Conservation (phyloP, 345 rosid genomes). For the Eucalyptus coolabah region DNA sequence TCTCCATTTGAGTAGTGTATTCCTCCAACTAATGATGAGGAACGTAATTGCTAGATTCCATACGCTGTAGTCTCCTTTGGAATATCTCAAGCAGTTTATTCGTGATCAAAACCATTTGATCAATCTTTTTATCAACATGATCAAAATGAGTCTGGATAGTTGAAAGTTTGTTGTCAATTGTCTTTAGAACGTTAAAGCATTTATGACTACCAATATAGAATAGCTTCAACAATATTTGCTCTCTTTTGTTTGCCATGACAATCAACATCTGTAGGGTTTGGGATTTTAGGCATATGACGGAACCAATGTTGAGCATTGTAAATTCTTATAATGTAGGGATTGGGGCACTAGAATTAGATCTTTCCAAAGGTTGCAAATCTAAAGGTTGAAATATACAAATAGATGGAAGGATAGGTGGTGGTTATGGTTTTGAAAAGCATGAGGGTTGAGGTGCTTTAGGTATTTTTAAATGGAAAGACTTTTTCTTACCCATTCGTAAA, state of each 20-base stretch:
- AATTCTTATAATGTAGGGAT: neutral
- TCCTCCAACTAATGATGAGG: neutral
- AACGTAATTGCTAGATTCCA: neutral
- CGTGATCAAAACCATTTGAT: neutral
- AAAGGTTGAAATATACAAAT: neutral
- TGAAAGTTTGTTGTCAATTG: neutral
- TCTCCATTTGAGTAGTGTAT: neutral
- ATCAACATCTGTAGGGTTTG: neutral
- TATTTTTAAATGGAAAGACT: neutral
- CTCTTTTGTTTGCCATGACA: neutral
- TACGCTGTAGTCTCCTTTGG: neutral
- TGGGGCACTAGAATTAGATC: neutral
- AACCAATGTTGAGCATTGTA: neutral
- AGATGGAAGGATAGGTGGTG: neutral
- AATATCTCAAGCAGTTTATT: neutral
- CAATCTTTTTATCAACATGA: neutral
- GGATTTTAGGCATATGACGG: neutral
- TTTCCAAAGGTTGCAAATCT: neutral
- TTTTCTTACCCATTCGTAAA: neutral
- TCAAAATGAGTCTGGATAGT: rapidly evolving
- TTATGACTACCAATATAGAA: neutral
- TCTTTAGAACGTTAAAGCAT: neutral
- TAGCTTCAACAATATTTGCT: neutral
- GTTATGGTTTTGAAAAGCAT: neutral
- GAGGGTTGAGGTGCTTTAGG: neutral